Evolutionary conservation across 2,329 filamentous ascomycete genomes (phyloP), one percentile per base, ranked within the genome.

Genomic region (Cordyceps cateniannulata): DNA sequence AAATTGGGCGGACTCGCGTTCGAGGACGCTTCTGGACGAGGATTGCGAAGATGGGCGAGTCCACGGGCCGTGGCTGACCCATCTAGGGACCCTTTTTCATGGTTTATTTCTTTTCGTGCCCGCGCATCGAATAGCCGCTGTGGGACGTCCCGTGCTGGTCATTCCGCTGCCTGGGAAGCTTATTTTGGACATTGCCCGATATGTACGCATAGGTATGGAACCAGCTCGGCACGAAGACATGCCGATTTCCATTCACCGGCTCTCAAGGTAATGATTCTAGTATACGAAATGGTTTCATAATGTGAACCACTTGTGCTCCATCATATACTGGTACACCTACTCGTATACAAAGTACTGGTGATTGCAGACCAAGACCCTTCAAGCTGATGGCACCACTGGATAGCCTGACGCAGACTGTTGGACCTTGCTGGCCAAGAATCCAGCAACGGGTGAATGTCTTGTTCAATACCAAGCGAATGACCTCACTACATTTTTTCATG

Each of bases 121-220:
- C 20, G 48, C 25, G 25, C 56, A 59, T 59, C 56, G 56, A 51
- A 18, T 45, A 52, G 56, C 56, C 48, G 56, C 56, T 59, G 56
- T 52, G 56, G 56, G 56, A 59, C 56, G 48, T 51, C 48, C 55
- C 56, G 56, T 35, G 47, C 29, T 47, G 56, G 16, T n/a, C 56
- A 44, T 51, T 44, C n/a, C 56, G 56, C 38, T 42, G 20, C 5
- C 14, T 27, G 32, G 4, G 24, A 35, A 42, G 32, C 32, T 50
- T 48, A 35, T 47, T 29, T 22, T 16, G 20, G 25, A 54, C 32
- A 35, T 12, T 35, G 9, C 29, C 18, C 51, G 44, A 38, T 24
- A 40, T 8, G 5, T n/a, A 25, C 10, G 20, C 35, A 42, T 18
- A 29, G 32, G 32, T 40, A 20, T 40, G 20, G 20, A 52, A 12